These are phyloP conservation scores for Phytophthora cactorum DNA, from an alignment of 352 stramenopile species.

Conservation along the genomic window DNA sequence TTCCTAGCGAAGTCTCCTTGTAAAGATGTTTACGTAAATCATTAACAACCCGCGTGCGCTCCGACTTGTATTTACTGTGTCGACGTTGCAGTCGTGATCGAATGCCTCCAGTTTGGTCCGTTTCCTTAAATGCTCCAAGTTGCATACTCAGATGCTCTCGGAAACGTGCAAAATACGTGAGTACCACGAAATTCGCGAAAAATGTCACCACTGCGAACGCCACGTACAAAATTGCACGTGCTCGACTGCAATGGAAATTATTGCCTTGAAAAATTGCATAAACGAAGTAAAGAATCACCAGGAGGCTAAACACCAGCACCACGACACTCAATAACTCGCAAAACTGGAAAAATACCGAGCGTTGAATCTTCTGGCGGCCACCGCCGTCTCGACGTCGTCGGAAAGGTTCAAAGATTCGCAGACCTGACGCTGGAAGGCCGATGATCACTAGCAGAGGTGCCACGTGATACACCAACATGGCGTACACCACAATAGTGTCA, in stretches of 20 bases:
- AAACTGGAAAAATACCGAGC: slow-evolving; percentile 75
- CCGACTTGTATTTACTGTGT: slow-evolving; percentile 46
- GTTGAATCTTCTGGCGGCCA: slow-evolving; percentile 68
- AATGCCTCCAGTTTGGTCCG: slow-evolving; percentile 81
- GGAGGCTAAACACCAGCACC: slow-evolving; percentile 52
- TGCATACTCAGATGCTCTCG: slow-evolving; percentile 89
- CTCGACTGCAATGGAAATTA: slow-evolving; percentile 67
- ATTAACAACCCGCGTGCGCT: slow-evolving; percentile 48
- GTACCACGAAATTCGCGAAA: slow-evolving; percentile 63
- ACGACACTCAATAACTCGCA: slow-evolving; percentile 73
- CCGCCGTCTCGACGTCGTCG: slow-evolving; percentile 40
- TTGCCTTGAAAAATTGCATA: slow-evolving; percentile 70
- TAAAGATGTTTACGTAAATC: slow-evolving; percentile 79
- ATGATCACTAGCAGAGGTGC: slow-evolving; percentile 67
- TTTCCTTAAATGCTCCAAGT: slow-evolving; percentile 83
- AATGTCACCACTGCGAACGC: slow-evolving; percentile 56
- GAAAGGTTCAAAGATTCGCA: slow-evolving; percentile 79
- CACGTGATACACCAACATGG: slow-evolving; percentile 73
- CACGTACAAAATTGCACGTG: slow-evolving; percentile 48
- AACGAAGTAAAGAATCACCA: slow-evolving; percentile 71
- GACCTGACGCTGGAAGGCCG: slow-evolving; percentile 62
- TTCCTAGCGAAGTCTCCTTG: slow-evolving; percentile 71
- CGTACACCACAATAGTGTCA: slow-evolving; percentile 67
- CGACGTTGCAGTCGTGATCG: slow-evolving; percentile 51
- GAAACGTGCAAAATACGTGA: slow-evolving; percentile 86